These are phyloP conservation scores for Eimeria brunetti DNA, from an alignment of 169 alveolate species.

Conservation along the genomic window DNA sequence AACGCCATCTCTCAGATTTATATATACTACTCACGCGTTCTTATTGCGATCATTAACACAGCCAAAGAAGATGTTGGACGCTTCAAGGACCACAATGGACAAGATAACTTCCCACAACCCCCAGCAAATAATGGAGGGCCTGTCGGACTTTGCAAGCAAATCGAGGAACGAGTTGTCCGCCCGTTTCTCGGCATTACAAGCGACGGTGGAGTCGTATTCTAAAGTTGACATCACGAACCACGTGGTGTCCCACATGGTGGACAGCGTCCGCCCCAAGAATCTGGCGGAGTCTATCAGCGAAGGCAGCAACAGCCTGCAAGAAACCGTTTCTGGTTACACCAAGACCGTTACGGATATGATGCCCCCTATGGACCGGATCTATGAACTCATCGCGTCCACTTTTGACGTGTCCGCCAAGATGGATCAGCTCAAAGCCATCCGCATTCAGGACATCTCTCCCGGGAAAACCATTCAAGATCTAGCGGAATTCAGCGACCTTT, in stretches of 20 bases:
- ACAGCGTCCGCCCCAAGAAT: slow-evolving; percentile 39
- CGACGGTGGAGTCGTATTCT: slow-evolving; percentile 64
- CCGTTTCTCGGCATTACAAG: slow-evolving; percentile 38
- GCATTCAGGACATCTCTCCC: slow-evolving; percentile 56
- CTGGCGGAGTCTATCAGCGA: slow-evolving; percentile 28
- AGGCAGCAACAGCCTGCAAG: slow-evolving; percentile 29
- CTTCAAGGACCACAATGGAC: slow-evolving; percentile 37
- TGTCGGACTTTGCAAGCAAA: slow-evolving; percentile 49
- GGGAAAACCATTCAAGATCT: slow-evolving; percentile 51
- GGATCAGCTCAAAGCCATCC: slow-evolving; percentile 52
- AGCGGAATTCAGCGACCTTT: slow-evolving; percentile 50
- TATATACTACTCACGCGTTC: background rate
- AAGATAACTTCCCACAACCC: slow-evolving; percentile 51
- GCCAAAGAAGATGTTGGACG: slow-evolving; percentile 49
- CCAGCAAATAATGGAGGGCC: slow-evolving; percentile 58
- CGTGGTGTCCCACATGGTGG: slow-evolving; percentile 56
- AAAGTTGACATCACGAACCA: slow-evolving; percentile 55
- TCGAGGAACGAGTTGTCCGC: slow-evolving; percentile 36
- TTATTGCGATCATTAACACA: background rate
- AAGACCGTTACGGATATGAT: slow-evolving; percentile 33
- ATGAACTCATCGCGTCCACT: slow-evolving; percentile 47
- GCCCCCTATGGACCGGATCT: slow-evolving; percentile 48
- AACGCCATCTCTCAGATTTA: background rate
- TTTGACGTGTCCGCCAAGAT: slow-evolving; percentile 62
- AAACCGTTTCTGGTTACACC: slow-evolving; percentile 18